Percentiles rank a stretch among this genome's conserved stretches.
phyloP scores from a whole-genome alignment of 106 monocot species.

The Narthecium ossifragum region DNA sequence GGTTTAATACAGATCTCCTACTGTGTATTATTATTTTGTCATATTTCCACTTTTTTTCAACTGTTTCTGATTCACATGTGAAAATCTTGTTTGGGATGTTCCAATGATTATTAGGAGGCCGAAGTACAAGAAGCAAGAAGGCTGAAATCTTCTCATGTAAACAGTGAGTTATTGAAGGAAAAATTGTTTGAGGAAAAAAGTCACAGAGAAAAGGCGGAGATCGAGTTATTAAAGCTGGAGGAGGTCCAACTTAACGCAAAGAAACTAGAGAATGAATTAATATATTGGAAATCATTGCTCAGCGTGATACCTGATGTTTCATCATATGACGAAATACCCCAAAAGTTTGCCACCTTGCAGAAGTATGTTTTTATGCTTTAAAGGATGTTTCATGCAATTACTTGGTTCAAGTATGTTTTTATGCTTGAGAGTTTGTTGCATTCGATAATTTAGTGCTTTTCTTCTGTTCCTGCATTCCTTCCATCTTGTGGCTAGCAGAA shows the following conservation, averaged over 20 bases:
- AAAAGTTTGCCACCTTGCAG: constrained; percentile 60
- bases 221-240: constrained; percentile 54
- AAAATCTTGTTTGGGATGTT: too few species aligned
- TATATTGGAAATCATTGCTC: constrained; percentile 65
- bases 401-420: too few species aligned
- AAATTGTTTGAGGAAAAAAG: constrained; percentile 75
- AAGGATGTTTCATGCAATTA: background rate
- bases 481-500: too few species aligned
- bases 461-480: too few species aligned
- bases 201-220: constrained; percentile 69
- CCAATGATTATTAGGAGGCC: constrained; percentile 53
- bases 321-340: constrained; percentile 62
- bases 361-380: constrained; percentile 45
- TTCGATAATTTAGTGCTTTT: too few species aligned
- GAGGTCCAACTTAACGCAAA: constrained; percentile 49
- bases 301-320: constrained; percentile 78
- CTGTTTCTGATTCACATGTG: too few species aligned
- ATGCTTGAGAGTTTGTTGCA: too few species aligned
- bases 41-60: too few species aligned
- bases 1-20: too few species aligned
- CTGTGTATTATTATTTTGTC: too few species aligned
- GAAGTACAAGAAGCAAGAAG: constrained; percentile 89
- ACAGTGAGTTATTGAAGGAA: constrained; percentile 73
- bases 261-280: constrained; percentile 62
- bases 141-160: constrained; percentile 65